Conservation (phyloP, 768 basidiomycete species). For the Candolleomyces efflorescens region DNA sequence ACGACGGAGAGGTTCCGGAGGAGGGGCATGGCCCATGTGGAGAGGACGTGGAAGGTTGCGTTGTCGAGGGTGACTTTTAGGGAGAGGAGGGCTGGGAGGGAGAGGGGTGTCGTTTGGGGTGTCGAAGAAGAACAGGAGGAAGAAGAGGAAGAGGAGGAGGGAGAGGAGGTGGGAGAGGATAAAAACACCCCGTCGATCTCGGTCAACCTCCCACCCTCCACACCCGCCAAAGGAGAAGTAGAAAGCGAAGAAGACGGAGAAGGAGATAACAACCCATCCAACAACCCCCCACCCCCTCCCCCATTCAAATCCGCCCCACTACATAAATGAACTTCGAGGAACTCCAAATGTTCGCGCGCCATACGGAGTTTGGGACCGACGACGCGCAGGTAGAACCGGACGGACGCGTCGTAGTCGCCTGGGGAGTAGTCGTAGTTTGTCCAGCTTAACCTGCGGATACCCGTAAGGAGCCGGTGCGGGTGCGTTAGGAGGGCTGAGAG, state of each 20-base stretch:
- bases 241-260: conserved; percentile 3
- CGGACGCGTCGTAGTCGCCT: conserved; percentile 31
- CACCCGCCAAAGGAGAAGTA: conserved; percentile 7
- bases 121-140: conserved; percentile 16
- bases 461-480: conserved; percentile 44
- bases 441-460: conserved; percentile 57
- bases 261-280: neutral
- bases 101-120: conserved; percentile 27
- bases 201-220: too few species aligned
- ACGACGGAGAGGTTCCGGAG: conserved; percentile 64
- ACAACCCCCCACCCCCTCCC: conserved; percentile 10
- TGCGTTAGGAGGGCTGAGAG: conserved; percentile 47
- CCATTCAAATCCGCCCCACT: too few species aligned
- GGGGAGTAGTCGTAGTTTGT: conserved; percentile 58
- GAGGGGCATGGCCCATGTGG: conserved; percentile 62
- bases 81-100: conserved; percentile 60
- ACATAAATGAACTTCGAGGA: conserved; percentile 62
- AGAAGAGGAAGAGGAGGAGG: conserved; percentile 6
- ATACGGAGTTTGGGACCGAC: conserved; percentile 50
- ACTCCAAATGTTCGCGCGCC: conserved; percentile 54
- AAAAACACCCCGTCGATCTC: too few species aligned
- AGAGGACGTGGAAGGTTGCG: conserved; percentile 62
- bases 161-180: neutral
- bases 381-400: conserved; percentile 50
- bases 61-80: conserved; percentile 71